Evolutionary conservation across 1,139 yeast genomes (phyloP).

Genomic region (Suhomyces guaymorum): DNA sequence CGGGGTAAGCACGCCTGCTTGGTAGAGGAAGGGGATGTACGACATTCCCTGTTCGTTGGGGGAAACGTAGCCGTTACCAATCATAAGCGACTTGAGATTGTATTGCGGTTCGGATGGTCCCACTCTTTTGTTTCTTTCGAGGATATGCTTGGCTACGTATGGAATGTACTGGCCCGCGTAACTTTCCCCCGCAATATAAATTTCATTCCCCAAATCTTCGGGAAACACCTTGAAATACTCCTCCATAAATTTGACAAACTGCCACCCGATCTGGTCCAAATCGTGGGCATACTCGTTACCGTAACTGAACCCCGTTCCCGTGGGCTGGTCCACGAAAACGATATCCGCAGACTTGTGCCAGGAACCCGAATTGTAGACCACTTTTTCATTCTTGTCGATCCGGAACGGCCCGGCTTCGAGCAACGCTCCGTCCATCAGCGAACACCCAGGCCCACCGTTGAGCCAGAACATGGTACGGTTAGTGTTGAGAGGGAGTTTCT

Average conservation of each 20-base stretch:
- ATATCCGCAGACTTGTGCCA: slow-evolving; percentile 84
- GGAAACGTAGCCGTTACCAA: slow-evolving; percentile 97
- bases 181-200: slow-evolving; percentile 90
- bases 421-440: slow-evolving; percentile 95
- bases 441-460: slow-evolving; percentile 97
- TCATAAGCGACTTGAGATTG: slow-evolving; percentile 65
- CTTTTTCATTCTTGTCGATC: slow-evolving; percentile 46
- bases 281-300: slow-evolving; percentile 58
- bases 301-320: slow-evolving; percentile 88
- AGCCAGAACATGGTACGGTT: slow-evolving; percentile 73
- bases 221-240: slow-evolving; percentile 75
- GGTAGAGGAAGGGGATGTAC: slow-evolving; percentile 70
- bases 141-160: slow-evolving; percentile 68
- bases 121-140: slow-evolving; percentile 44
- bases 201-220: slow-evolving; percentile 61
- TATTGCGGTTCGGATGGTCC: slow-evolving; percentile 23
- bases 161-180: slow-evolving; percentile 98
- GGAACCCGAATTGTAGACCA: slow-evolving; percentile 65
- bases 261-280: slow-evolving; percentile 56
- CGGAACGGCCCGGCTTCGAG: slow-evolving; percentile 92
- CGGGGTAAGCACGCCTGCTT: slow-evolving; percentile 54
- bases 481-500: slow-evolving; percentile 29
- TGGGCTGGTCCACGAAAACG: slow-evolving; percentile 90
- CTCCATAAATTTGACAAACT: slow-evolving; percentile 65
- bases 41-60: slow-evolving; percentile 83